Percentiles rank a stretch among this genome's conserved stretches.
Conservation (phyloP, 805 yeast species). For the Ogataea minuta region DNA sequence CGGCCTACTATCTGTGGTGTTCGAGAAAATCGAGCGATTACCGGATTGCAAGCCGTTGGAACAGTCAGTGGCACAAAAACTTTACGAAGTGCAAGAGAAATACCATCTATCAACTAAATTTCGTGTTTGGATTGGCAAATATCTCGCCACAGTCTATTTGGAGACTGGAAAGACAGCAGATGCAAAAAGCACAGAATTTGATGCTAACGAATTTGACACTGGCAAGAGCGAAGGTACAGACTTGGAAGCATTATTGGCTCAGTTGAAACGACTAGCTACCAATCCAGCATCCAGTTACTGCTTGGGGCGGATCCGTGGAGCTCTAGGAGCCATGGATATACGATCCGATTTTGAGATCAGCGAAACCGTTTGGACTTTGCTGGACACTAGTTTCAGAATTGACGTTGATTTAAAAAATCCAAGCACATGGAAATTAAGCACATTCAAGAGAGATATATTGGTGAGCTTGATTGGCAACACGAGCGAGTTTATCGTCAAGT, state of each 20-base stretch:
- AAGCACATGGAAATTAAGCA: background rate
- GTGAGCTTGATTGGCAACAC: constrained; percentile 31
- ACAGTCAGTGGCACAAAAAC: constrained; percentile 13
- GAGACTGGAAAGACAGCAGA: constrained; percentile 25
- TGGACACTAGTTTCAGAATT: background rate
- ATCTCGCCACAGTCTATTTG: constrained; percentile 31
- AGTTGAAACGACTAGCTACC: background rate
- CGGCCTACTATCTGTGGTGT: constrained; percentile 13
- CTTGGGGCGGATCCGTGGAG: background rate
- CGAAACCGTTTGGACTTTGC: background rate
- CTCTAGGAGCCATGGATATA: background rate
- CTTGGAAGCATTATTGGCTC: background rate
- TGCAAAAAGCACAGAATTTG: constrained; percentile 21
- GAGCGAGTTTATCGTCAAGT: constrained; percentile 6
- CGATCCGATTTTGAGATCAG: background rate
- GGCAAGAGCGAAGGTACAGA: background rate
- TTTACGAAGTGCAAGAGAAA: constrained; percentile 22
- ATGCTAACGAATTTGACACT: constrained; percentile 7
- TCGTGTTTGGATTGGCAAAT: constrained; percentile 33
- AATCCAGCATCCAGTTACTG: background rate
- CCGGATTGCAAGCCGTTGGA: background rate
- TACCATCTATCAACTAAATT: constrained; percentile 16
- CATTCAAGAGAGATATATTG: constrained; percentile 2
- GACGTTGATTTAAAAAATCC: background rate
- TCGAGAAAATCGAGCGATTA: background rate